Conservation (phyloP, 108 stramenopile species). For the Pseudonitzschia delicatissima region DNA sequence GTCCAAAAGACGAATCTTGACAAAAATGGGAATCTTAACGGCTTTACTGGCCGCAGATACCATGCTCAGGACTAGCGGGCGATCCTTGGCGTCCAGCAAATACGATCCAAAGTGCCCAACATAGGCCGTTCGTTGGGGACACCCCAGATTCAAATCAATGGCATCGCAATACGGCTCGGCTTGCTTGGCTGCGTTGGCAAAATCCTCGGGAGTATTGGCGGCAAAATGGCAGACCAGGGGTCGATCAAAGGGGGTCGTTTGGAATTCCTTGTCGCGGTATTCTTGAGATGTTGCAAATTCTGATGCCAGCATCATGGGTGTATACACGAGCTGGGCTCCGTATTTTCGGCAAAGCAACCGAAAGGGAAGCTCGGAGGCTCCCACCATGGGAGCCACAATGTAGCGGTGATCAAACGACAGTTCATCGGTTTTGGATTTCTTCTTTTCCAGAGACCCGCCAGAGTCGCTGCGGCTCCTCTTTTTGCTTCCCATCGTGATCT, state of each 20-base stretch:
- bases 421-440: too few species aligned
- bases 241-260: conserved; percentile 79
- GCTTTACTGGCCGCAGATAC: conserved; percentile 55
- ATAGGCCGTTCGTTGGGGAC: conserved; percentile 92
- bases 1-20: conserved; percentile 88
- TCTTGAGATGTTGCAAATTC: conserved; percentile 58
- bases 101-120: conserved; percentile 91
- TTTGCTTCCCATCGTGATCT: too few species aligned
- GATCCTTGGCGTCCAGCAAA: conserved; percentile 74
- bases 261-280: conserved; percentile 64
- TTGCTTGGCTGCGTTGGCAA: conserved; percentile 52
- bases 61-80: conserved; percentile 67
- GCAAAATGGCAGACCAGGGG: conserved; percentile 90
- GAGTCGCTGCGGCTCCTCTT: too few species aligned
- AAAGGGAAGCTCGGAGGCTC: conserved; percentile 84
- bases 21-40: conserved; percentile 78
- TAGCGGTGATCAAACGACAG: conserved; percentile 30
- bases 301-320: conserved; percentile 95
- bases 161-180: conserved; percentile 77
- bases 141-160: conserved; percentile 92
- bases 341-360: conserved; percentile 93
- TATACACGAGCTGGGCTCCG: conserved; percentile 90
- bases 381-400: conserved; percentile 97
- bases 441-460: too few species aligned
- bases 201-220: conserved; percentile 78